A percentile compares a stretch with the other conserved stretches of the same genome.
These are phyloP conservation scores for Yamadazyma philogaea DNA, from an alignment of 805 yeast species.

Conservation along the genomic window DNA sequence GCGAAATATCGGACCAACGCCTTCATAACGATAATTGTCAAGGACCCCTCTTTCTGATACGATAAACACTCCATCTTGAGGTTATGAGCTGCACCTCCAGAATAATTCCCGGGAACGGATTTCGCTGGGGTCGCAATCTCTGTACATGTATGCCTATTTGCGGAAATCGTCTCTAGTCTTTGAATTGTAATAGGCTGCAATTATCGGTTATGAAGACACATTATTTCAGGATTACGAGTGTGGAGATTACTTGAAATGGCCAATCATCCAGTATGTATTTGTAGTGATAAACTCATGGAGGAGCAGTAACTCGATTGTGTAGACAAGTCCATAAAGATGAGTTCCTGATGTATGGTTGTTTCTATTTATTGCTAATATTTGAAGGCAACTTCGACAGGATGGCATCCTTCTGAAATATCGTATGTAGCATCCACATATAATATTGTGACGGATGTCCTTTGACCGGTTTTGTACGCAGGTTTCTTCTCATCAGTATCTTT, in stretches of 20 bases:
- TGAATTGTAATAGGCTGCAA: not conserved
- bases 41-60: not conserved
- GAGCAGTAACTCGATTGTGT: not conserved
- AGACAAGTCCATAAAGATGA: not conserved
- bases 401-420: no score
- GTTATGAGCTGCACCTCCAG: not conserved
- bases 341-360: not conserved
- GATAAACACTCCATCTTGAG: not conserved
- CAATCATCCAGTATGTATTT: not conserved
- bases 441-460: no score
- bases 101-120: constrained; percentile 1
- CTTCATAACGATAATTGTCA: not conserved
- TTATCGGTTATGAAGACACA: not conserved
- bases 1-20: constrained; percentile 1
- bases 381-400: no score
- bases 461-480: no score
- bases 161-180: not conserved
- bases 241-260: not conserved
- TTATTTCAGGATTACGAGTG: not conserved
- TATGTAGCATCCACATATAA: no score
- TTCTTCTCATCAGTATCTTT: not conserved
- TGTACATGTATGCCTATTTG: not conserved
- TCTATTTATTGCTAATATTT: no score
- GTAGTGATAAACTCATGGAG: not conserved
- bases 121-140: not conserved